Evolutionary conservation across 768 basidiomycete species (phyloP).

Genomic region (Clitopilus hobsonii): DNA sequence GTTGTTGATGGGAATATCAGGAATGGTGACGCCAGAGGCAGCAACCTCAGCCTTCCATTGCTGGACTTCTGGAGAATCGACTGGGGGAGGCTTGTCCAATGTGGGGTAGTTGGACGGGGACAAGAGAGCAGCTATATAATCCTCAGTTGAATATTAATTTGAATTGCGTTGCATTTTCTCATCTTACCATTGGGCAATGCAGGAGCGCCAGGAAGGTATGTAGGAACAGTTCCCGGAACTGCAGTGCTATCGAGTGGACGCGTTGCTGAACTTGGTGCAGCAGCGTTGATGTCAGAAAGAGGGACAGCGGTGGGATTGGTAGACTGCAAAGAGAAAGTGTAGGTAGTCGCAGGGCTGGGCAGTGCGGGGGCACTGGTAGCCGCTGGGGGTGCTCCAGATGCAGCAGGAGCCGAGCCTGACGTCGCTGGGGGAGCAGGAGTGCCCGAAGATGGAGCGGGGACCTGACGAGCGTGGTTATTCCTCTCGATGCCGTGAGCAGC

Average conservation of each 20-base stretch:
- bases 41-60: slow-evolving; percentile 67
- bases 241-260: slow-evolving; percentile 40
- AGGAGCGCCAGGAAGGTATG: slow-evolving; percentile 52
- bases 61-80: slow-evolving; percentile 57
- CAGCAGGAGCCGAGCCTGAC: slow-evolving; percentile 12
- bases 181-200: slow-evolving; percentile 47
- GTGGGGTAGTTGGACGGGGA: slow-evolving; percentile 57
- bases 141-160: slow-evolving; percentile 10
- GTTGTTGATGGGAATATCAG: slow-evolving; percentile 41
- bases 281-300: slow-evolving; percentile 41
- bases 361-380: too few species aligned
- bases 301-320: slow-evolving; percentile 63
- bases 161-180: background rate
- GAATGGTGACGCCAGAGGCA: slow-evolving; percentile 53
- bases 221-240: slow-evolving; percentile 46
- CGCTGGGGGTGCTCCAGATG: slow-evolving; percentile 14
- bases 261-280: slow-evolving; percentile 37
- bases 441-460: slow-evolving; percentile 11
- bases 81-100: slow-evolving; percentile 58
- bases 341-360: slow-evolving; percentile 29
- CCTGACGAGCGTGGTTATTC: slow-evolving; percentile 26
- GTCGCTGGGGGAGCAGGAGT: slow-evolving; percentile 8
- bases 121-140: slow-evolving; percentile 34
- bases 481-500: slow-evolving; percentile 26
- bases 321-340: slow-evolving; percentile 39